Conservation (phyloP, 371 early-diverging fungal genomes). For the Capniomyces stellatus region DNA sequence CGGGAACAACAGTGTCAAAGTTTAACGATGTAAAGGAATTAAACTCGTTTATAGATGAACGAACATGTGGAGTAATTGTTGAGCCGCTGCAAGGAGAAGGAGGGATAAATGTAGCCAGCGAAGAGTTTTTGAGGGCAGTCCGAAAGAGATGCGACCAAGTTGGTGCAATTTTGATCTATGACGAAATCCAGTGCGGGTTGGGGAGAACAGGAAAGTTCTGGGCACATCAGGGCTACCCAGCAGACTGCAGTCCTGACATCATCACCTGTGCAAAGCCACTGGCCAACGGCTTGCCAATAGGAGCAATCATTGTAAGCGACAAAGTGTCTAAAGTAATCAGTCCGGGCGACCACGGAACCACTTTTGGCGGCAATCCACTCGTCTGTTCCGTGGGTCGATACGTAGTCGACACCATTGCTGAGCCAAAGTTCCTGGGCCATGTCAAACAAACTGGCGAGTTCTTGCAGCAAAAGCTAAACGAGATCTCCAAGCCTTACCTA, state of each 20-base stretch:
- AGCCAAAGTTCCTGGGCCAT: slow-evolving; percentile 43
- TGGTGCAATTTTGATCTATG: slow-evolving; percentile 72
- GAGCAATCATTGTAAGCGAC: slow-evolving; percentile 60
- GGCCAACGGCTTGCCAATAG: slow-evolving; percentile 91
- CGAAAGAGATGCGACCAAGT: slow-evolving; percentile 60
- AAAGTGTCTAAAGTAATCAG: slow-evolving; percentile 62
- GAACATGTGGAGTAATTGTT: slow-evolving; percentile 79
- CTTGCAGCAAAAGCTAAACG: slow-evolving; percentile 31
- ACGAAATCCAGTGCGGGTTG: slow-evolving; percentile 94
- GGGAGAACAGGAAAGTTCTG: slow-evolving; percentile 83
- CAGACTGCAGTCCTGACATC: slow-evolving; percentile 69
- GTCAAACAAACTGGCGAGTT: slow-evolving; percentile 39
- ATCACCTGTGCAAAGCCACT: slow-evolving; percentile 88
- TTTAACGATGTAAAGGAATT: slow-evolving; percentile 52
- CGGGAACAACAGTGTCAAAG: slow-evolving; percentile 50
- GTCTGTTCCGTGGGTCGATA: slow-evolving; percentile 56
- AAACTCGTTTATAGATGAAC: slow-evolving; percentile 37
- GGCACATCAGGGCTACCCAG: slow-evolving; percentile 55
- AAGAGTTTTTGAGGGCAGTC: slow-evolving; percentile 53
- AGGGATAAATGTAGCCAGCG: slow-evolving; percentile 51
- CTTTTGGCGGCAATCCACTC: slow-evolving; percentile 88
- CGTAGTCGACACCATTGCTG: slow-evolving; percentile 48
- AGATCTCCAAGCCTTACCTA: slow-evolving; percentile 29
- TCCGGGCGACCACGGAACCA: slow-evolving; percentile 86
- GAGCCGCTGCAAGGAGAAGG: slow-evolving; percentile 96